Evolutionary conservation across 2,329 filamentous ascomycete species (phyloP).

Genomic region (Fusarium piperis): DNA sequence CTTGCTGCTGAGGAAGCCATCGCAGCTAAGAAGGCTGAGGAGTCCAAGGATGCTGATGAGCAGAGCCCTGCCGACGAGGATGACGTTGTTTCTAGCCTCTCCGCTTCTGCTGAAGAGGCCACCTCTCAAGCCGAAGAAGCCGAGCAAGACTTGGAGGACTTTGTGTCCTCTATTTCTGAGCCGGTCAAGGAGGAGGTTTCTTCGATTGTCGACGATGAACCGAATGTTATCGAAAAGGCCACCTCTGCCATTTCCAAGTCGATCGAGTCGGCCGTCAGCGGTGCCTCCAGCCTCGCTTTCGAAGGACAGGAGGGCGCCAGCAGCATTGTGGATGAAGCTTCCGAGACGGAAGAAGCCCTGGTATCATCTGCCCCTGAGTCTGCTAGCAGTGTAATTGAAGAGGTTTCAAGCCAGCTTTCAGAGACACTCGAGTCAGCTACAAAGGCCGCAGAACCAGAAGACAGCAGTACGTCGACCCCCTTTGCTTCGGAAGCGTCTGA

Average conservation of each 20-base stretch:
- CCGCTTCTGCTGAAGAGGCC: constrained; percentile 16
- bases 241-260: constrained; percentile 19
- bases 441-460: constrained; percentile 25
- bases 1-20: constrained; percentile 58
- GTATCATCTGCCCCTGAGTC: constrained; percentile 37
- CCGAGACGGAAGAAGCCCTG: constrained; percentile 23
- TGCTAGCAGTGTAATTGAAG: constrained; percentile 26
- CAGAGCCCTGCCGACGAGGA: constrained; percentile 42
- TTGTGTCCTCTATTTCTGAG: constrained; percentile 33
- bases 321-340: constrained; percentile 26
- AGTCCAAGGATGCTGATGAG: constrained; percentile 36
- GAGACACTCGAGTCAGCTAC: constrained; percentile 33
- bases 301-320: constrained; percentile 23
- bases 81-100: constrained; percentile 20
- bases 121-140: constrained; percentile 20
- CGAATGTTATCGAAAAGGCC: constrained; percentile 26
- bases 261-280: constrained; percentile 16
- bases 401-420: constrained; percentile 33
- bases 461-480: constrained; percentile 33
- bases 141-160: constrained; percentile 35
- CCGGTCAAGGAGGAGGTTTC: constrained; percentile 17
- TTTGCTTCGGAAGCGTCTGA: constrained; percentile 42
- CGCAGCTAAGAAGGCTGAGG: constrained; percentile 36
- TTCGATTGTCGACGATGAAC: constrained; percentile 12
- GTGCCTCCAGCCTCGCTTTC: constrained; percentile 26